These are phyloP conservation scores for Dalechampia spathulata DNA, from an alignment of 441 rosid species.

Conservation along the genomic window DNA sequence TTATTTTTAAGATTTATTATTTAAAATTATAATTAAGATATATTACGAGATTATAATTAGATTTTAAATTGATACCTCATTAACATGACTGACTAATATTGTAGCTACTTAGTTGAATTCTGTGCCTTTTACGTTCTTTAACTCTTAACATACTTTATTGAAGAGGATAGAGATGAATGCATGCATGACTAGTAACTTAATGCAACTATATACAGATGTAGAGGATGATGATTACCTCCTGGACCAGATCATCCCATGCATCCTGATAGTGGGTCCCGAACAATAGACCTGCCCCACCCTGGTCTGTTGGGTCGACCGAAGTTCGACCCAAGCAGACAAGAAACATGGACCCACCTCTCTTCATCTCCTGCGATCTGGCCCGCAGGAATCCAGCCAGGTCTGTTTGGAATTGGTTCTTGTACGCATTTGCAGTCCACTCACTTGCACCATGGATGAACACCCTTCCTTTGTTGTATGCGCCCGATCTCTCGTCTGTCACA, in stretches of 20 bases:
- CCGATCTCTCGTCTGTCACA: constrained; percentile 59
- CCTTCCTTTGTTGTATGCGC: constrained; percentile 64
- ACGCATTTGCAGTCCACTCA: constrained; percentile 49
- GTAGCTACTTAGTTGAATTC: too few species aligned
- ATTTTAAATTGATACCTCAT: too few species aligned
- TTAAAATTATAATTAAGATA: too few species aligned
- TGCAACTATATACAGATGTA: too few species aligned
- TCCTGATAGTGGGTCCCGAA: constrained; percentile 98
- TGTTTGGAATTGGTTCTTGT: constrained; percentile 65
- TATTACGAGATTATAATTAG: too few species aligned
- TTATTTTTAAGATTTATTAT: too few species aligned
- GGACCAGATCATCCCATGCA: constrained; percentile 98
- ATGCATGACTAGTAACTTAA: too few species aligned
- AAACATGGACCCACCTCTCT: constrained; percentile 86
- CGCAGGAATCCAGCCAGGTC: constrained; percentile 65
- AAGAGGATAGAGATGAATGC: too few species aligned
- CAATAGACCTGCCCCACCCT: constrained; percentile 88
- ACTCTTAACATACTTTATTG: too few species aligned
- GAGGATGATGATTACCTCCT: constrained; percentile 44
- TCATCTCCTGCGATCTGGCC: constrained; percentile 71
- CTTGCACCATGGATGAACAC: constrained; percentile 75
- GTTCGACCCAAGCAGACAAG: constrained; percentile 91
- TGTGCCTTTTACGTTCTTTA: too few species aligned
- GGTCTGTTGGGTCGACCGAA: constrained; percentile 76
- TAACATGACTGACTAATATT: too few species aligned